A percentile compares a stretch with the other conserved stretches of the same genome.
Evolutionary conservation across 2,329 filamentous ascomycete genomes (phyloP).

Genomic region (Dendrostoma leiphaemia): DNA sequence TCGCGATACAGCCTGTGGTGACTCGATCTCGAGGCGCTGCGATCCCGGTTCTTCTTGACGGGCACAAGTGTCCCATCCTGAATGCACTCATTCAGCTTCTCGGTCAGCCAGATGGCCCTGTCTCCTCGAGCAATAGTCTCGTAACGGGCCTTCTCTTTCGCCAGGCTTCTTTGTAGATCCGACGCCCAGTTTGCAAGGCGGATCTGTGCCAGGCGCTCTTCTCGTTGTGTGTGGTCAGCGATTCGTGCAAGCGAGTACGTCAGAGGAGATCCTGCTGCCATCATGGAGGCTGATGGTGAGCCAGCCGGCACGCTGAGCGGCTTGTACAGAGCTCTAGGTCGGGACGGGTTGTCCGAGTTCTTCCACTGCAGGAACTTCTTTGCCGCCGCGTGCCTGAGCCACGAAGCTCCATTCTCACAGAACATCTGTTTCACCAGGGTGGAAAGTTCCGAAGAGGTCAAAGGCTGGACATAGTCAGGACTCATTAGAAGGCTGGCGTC

Average conservation of each 20-base stretch:
- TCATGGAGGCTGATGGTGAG: constrained; percentile 6
- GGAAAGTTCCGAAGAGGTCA: constrained; percentile 71
- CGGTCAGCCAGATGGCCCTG: constrained; percentile 66
- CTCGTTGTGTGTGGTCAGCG: constrained; percentile 38
- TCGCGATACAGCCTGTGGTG: constrained; percentile 3
- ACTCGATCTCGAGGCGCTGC: constrained; percentile 5
- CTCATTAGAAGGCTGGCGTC: constrained; percentile 94
- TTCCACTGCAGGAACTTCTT: constrained; percentile 79
- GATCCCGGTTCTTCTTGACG: constrained; percentile 25
- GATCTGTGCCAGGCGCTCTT: constrained; percentile 43
- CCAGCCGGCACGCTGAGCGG: constrained; percentile 27
- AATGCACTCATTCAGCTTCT: constrained; percentile 64
- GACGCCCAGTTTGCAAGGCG: constrained; percentile 78
- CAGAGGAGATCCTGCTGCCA: constrained; percentile 27
- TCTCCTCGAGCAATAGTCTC: constrained; percentile 61
- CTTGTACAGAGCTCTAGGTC: constrained; percentile 33
- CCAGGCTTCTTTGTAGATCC: constrained; percentile 73
- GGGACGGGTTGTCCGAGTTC: constrained; percentile 29
- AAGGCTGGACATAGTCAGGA: constrained; percentile 80
- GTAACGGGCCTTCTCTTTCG: constrained; percentile 69
- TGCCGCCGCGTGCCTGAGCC: constrained; percentile 78
- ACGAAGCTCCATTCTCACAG: constrained; percentile 72
- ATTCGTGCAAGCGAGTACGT: constrained; percentile 62
- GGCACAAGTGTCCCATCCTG: constrained; percentile 62
- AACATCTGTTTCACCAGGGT: constrained; percentile 73